Conservation (phyloP, 2,329 filamentous ascomycete genomes). For the Clarireedia hainanense region DNA sequence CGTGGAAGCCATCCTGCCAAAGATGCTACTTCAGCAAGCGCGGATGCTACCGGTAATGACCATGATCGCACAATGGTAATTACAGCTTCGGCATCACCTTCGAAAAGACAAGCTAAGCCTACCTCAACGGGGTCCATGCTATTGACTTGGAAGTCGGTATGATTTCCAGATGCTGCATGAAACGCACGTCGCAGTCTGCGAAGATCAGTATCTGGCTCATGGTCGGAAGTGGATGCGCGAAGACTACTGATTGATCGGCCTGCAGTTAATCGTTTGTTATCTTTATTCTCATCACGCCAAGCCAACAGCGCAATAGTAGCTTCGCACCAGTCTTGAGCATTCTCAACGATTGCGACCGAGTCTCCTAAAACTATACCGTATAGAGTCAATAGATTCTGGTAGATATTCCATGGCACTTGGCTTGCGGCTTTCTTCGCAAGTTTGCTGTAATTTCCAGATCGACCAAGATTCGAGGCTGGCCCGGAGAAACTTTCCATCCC, state of each 20-base stretch:
- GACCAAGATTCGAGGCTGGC: constrained; percentile 37
- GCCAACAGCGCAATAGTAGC: constrained; percentile 73
- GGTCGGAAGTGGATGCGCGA: constrained; percentile 33
- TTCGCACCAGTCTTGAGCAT: constrained; percentile 87
- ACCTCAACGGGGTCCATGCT: constrained; percentile 70
- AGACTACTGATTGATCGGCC: constrained; percentile 20
- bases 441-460: constrained; percentile 56
- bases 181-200: constrained; percentile 66
- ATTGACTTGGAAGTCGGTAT: constrained; percentile 70
- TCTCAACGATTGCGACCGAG: constrained; percentile 64
- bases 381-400: constrained; percentile 72
- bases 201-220: constrained; percentile 58
- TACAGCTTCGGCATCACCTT: constrained; percentile 71
- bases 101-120: constrained; percentile 71
- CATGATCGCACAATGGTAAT: constrained; percentile 67
- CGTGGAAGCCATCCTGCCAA: constrained; percentile 74
- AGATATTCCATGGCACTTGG: constrained; percentile 82
- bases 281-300: constrained; percentile 85
- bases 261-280: constrained; percentile 32
- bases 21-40: constrained; percentile 77
- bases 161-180: constrained; percentile 52
- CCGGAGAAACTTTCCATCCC: constrained; percentile 31
- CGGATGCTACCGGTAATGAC: constrained; percentile 72
- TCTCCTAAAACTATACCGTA: constrained; percentile 77
- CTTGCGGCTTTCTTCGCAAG: constrained; percentile 70